Base-by-base conservation (phyloP, 2,329 filamentous ascomycete genomes). In the Monilinia polystroma region DNA sequence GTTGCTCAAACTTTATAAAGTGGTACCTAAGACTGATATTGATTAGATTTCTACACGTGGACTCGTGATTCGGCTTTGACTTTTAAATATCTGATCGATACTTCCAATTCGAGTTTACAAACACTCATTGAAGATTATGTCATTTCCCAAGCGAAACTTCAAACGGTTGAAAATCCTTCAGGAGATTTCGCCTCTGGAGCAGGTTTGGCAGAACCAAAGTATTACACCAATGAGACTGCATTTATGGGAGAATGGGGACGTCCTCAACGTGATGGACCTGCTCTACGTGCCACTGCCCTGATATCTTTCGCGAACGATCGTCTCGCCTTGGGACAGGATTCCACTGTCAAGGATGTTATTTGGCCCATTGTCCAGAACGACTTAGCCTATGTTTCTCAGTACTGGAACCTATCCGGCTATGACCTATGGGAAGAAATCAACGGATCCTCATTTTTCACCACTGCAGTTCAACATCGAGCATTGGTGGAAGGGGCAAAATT, bases 341-440 rank as follows among this genome's bases (percentile, higher is more conserved):
- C 74, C 2, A 75, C 76, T 18, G 81, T 80, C 1, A 75, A 76
- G 18, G 75, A 77, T 38, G 86, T 89, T 73, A 80, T 85, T 16
- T 93, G 90, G 90, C 91, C 90, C 2, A 81, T 94, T 60, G 85
- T 93, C 54, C 80, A 82, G 47, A 93, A 92, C 70, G 91, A 95
- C 72, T 81, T 95, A 41, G 83, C 82, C 57, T 94, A 93, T 69
- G 87, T 91, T 8, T 83, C 86, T 0, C 85, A 91, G 73, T 90
- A 91, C 79, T 91, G 89, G 87, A 85, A 83, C 68, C 78, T 81
- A 69, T 82, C 82, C 8, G 81, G 81, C 0, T 94, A 88, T 73
- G 91, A 96, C 75, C 83, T 95, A 11, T 95, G 92, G 92, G 91
- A 96, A 75, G 91, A 95, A 76, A 85, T 92, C 7, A 81, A 83